phyloP scores from a whole-genome alignment of 1,284 basidiomycete genomes.

The Flammula alnicola region DNA sequence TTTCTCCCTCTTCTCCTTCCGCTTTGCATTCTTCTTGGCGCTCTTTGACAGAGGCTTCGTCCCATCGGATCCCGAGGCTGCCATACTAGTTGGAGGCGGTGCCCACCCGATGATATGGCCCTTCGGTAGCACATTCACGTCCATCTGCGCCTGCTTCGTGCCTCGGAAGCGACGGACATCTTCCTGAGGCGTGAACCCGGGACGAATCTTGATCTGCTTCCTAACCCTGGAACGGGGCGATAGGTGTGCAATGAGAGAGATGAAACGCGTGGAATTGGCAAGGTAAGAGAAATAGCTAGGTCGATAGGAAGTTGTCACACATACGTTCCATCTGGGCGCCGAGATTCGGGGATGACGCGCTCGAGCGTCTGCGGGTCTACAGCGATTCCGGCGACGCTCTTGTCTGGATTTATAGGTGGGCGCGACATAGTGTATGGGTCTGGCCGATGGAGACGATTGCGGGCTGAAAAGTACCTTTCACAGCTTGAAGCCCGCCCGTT shows the following conservation, averaged over 20 bases:
- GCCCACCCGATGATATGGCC: conserved; percentile 82
- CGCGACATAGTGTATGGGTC: conserved; percentile 63
- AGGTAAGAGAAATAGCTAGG: too few relatives aligned
- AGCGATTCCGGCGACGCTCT: conserved; percentile 80
- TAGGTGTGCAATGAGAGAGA: conserved; percentile 14
- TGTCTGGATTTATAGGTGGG: conserved; percentile 74
- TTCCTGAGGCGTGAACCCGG: conserved; percentile 94
- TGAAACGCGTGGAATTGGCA: conserved; percentile 18
- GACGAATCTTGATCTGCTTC: conserved; percentile 89
- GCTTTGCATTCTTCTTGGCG: conserved; percentile 80
- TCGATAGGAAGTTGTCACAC: conserved; percentile 37
- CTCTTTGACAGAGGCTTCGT: conserved; percentile 43
- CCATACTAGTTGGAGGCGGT: conserved; percentile 55
- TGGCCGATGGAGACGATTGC: conserved; percentile 8
- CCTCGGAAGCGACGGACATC: conserved; percentile 87
- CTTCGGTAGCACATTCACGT: conserved; percentile 65
- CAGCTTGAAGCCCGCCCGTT: not conserved
- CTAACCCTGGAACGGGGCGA: conserved; percentile 61
- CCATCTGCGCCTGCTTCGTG: conserved; percentile 73
- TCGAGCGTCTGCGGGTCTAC: conserved; percentile 83
- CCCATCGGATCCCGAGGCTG: conserved; percentile 30
- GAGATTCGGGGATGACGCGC: conserved; percentile 86
- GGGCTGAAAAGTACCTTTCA: conserved; percentile 15
- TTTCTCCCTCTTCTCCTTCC: conserved; percentile 68
- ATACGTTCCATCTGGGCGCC: conserved; percentile 87